Evolutionary conservation across 2,329 filamentous ascomycete genomes (phyloP).

Genomic region (Aschersonia sp.): DNA sequence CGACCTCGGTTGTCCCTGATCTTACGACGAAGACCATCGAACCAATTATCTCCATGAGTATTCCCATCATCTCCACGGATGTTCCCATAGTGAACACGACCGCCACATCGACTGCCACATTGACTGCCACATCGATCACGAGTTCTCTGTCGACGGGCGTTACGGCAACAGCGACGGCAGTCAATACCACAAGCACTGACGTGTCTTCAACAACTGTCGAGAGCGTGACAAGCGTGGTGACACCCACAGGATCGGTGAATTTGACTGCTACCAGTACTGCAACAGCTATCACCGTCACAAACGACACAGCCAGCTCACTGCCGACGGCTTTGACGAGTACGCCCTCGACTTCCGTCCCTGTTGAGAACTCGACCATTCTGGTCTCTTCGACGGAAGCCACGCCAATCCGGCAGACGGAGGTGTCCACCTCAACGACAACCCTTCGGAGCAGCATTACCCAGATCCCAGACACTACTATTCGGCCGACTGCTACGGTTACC

Average conservation of each 20-base stretch:
- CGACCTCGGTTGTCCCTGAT: not conserved
- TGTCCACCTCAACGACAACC: not conserved
- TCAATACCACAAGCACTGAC: too few relatives aligned
- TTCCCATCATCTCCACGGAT: conserved; percentile 1
- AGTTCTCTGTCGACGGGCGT: too few relatives aligned
- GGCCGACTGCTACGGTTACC: conserved; percentile 26
- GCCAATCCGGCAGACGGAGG: not conserved
- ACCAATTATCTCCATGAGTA: too few relatives aligned
- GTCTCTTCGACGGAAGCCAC: conserved; percentile 1
- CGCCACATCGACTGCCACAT: too few relatives aligned
- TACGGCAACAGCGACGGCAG: too few relatives aligned
- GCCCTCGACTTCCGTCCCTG: conserved; percentile 1
- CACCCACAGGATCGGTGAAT: too few relatives aligned
- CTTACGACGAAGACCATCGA: too few relatives aligned
- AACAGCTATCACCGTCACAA: too few relatives aligned
- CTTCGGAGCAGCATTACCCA: conserved; percentile 8
- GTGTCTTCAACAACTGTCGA: too few relatives aligned
- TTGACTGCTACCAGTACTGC: too few relatives aligned
- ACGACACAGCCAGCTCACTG: conserved; percentile 1
- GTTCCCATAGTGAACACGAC: conserved; percentile 4
- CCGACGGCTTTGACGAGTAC: conserved; percentile 1
- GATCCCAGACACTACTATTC: conserved; percentile 19
- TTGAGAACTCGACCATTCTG: conserved; percentile 3
- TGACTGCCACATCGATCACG: too few relatives aligned
- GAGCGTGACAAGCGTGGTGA: too few relatives aligned